A percentile compares a stretch with the other conserved stretches of the same genome.
Conservation (phyloP, 345 rosid genomes). For the Eucalyptus cloeziana region DNA sequence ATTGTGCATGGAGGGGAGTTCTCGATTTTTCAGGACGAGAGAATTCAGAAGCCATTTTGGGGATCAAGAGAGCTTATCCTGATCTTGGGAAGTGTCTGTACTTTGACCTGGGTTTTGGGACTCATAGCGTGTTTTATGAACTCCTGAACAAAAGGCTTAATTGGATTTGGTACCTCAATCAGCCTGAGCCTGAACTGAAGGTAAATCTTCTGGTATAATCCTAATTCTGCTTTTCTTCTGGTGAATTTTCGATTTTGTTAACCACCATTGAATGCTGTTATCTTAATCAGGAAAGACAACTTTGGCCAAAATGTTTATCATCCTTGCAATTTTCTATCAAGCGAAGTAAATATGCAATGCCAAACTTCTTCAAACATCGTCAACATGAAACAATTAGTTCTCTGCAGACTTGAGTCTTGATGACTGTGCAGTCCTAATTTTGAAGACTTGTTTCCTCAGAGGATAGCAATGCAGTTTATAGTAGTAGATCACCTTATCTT, state of each 20-base stretch:
- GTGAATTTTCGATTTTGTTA: not conserved
- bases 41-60: slow-evolving; percentile 27
- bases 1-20: slow-evolving; percentile 82
- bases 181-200: slow-evolving; percentile 55
- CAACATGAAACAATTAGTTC: not conserved
- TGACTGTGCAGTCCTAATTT: not conserved
- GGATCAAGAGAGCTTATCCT: slow-evolving; percentile 39
- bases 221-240: not conserved
- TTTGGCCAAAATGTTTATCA: not conserved
- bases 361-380: not conserved
- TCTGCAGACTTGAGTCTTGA: not conserved
- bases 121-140: slow-evolving; percentile 53
- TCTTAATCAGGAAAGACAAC: not conserved
- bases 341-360: not conserved
- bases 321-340: not conserved
- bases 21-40: slow-evolving; percentile 48
- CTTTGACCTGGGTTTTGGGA: slow-evolving; percentile 31
- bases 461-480: not conserved
- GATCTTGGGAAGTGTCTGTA: slow-evolving; percentile 65
- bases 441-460: not conserved
- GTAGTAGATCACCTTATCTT: not conserved
- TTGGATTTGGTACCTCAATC: slow-evolving; percentile 78
- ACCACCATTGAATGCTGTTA: not conserved
- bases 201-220: slow-evolving; percentile 8
- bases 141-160: slow-evolving; percentile 45